These are phyloP conservation scores for Ichthyophthirius multifiliis DNA, from an alignment of 169 alveolate species.

Conservation along the genomic window DNA sequence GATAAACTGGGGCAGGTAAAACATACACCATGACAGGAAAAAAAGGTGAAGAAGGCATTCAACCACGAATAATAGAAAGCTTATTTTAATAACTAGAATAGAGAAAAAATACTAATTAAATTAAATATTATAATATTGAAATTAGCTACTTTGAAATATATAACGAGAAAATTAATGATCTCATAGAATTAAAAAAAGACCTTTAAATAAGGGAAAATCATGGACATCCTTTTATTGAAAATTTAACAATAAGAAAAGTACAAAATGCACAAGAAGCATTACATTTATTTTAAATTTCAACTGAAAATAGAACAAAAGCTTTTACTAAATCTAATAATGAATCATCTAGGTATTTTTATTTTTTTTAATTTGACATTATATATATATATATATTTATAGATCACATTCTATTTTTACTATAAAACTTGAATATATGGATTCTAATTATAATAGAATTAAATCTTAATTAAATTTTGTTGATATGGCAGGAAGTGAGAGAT, in stretches of 20 bases:
- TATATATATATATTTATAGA: not conserved
- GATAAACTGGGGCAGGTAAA: conserved; percentile 2
- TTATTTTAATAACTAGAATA: not conserved
- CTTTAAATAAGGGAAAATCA: not conserved
- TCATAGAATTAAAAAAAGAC: not conserved
- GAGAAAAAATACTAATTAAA: not conserved
- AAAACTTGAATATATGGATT: not conserved
- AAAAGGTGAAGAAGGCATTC: not conserved
- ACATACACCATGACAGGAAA: not conserved
- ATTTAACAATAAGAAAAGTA: not conserved
- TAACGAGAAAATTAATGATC: not conserved
- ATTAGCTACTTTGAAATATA: not conserved
- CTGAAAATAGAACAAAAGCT: not conserved
- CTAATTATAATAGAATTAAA: not conserved
- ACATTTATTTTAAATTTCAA: not conserved
- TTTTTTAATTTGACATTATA: not conserved
- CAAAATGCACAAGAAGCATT: not conserved
- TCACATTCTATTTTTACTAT: conserved; percentile 2
- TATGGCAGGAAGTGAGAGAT: conserved; percentile 7
- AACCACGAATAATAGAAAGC: not conserved
- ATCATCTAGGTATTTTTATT: not conserved
- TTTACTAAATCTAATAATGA: not conserved
- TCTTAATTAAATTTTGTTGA: not conserved
- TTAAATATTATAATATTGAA: not conserved
- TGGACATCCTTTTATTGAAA: not conserved